Percentiles rank a stretch among this genome's conserved stretches.
Conservation (phyloP, 1,139 yeast species). For the Saccharomyces hybrid region DNA sequence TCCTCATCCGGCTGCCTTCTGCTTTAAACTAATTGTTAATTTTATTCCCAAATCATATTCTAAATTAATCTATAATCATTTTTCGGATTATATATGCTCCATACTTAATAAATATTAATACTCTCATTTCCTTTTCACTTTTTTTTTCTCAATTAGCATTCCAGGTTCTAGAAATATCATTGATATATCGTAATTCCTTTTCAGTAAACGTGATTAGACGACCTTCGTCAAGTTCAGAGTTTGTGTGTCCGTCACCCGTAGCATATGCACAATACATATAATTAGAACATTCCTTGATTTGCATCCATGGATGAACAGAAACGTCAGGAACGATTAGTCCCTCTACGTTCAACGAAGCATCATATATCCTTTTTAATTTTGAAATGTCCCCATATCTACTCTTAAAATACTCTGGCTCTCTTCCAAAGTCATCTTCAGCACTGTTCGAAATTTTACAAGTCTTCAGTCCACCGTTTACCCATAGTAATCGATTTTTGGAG, state of each 20-base stretch:
- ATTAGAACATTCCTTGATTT: constrained; percentile 25
- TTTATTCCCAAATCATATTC: neutral
- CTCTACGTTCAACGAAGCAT: constrained; percentile 22
- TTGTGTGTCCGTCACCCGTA: constrained; percentile 6
- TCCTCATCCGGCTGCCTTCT: neutral
- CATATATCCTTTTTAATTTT: constrained; percentile 30
- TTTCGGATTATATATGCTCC: neutral
- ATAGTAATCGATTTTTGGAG: constrained; percentile 41
- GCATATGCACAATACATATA: constrained; percentile 29
- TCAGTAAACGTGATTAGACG: constrained; percentile 15
- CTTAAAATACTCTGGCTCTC: constrained; percentile 30
- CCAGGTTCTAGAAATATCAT: constrained; percentile 21
- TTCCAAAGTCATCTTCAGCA: constrained; percentile 32
- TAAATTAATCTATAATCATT: neutral
- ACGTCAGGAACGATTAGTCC: constrained; percentile 29
- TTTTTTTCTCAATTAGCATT: constrained; percentile 6
- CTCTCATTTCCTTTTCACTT: neutral
- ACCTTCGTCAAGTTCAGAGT: constrained; percentile 11
- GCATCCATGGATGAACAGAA: constrained; percentile 22
- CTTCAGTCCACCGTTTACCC: constrained; percentile 65
- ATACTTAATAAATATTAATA: neutral
- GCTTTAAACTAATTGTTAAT: neutral
- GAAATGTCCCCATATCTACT: constrained; percentile 28
- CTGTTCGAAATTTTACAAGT: constrained; percentile 46
- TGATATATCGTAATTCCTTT: constrained; percentile 5